A percentile compares a stretch with the other conserved stretches of the same genome.
Conservation (phyloP, 768 basidiomycete genomes). For the Rhizopogon roseolus region DNA sequence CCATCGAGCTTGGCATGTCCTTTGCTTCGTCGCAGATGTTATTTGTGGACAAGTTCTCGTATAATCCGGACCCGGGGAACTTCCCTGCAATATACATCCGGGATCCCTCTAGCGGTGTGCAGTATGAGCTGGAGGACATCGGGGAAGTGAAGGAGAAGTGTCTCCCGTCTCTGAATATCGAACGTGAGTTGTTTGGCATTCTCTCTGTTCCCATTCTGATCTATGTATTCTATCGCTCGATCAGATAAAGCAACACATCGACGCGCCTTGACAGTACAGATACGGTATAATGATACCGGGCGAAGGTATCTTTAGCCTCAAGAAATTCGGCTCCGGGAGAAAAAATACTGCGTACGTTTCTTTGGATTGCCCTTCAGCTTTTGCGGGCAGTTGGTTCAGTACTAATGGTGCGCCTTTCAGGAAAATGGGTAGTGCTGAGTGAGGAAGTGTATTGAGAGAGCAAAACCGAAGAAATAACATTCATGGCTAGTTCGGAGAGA, state of each 20-base stretch:
- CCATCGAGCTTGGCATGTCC: constrained; percentile 63
- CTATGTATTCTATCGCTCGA: constrained; percentile 67
- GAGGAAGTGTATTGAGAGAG: no score
- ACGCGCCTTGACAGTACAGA: constrained; percentile 39
- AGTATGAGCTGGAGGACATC: constrained; percentile 94
- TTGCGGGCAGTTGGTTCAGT: no score
- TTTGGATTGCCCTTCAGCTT: no score
- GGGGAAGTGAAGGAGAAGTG: constrained; percentile 89
- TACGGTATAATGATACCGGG: no score
- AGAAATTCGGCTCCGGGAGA: no score
- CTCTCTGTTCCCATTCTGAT: constrained; percentile 2
- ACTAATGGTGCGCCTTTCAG: no score
- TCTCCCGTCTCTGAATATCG: constrained; percentile 91
- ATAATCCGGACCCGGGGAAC: constrained; percentile 88
- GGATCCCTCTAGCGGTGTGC: constrained; percentile 87
- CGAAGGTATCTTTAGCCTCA: no score
- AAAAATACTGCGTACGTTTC: no score
- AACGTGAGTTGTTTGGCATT: constrained; percentile 63
- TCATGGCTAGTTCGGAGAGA: no score
- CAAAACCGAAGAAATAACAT: no score
- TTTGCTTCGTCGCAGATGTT: constrained; percentile 75
- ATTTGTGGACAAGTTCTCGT: constrained; percentile 93
- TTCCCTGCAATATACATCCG: constrained; percentile 96
- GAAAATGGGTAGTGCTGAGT: no score
- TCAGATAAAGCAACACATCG: constrained; percentile 98